phyloP scores from a whole-genome alignment of 2,329 filamentous ascomycete species.

The Microdochium trichocladiopsis region DNA sequence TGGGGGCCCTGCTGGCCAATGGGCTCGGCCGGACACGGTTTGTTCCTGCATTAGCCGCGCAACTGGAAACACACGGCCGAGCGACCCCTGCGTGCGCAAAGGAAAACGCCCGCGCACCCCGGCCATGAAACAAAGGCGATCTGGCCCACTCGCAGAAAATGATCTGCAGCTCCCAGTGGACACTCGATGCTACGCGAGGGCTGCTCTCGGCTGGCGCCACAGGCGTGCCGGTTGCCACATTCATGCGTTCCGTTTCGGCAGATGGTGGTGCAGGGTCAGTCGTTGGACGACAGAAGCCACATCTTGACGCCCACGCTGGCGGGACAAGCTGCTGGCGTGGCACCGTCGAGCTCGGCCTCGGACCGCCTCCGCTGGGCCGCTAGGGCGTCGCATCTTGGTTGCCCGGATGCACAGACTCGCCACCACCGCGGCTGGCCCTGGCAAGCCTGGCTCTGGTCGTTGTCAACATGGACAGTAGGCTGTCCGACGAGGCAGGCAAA shows the following conservation, averaged over 20 bases:
- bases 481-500: no score
- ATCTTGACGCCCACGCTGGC: neutral
- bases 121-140: neutral
- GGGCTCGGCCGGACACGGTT: neutral
- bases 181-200: neutral
- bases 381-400: neutral
- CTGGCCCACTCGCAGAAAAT: neutral
- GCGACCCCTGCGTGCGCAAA: neutral
- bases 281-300: neutral
- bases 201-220: neutral
- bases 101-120: neutral
- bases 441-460: neutral
- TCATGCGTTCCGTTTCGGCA: neutral
- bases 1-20: neutral
- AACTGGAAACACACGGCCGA: neutral
- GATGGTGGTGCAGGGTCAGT: neutral
- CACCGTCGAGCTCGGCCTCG: neutral
- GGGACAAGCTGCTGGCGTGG: no score
- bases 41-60: neutral
- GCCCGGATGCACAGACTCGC: neutral
- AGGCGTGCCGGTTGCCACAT: neutral
- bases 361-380: neutral
- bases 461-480: no score
- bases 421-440: no score
- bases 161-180: neutral